These are phyloP conservation scores for Echinochloa phyllopogon DNA, from an alignment of 176 grass and related monocot species.

Conservation along the genomic window DNA sequence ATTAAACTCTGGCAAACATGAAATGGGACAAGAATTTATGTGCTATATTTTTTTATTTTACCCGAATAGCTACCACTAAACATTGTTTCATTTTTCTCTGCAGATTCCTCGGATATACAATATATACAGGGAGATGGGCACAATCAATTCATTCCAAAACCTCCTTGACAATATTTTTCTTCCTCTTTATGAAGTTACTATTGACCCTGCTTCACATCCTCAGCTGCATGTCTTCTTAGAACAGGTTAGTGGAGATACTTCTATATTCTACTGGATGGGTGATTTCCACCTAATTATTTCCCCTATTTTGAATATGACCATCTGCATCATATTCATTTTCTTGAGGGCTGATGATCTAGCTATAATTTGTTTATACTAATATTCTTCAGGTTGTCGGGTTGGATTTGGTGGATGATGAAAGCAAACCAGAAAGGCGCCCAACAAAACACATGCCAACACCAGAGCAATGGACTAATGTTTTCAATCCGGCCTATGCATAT, in stretches of 20 bases:
- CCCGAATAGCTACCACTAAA: conserved; percentile 9
- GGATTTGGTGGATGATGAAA: conserved; percentile 99
- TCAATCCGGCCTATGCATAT: conserved; percentile 95
- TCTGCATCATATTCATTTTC: not conserved
- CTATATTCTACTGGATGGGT: not conserved
- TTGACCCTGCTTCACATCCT: conserved; percentile 91
- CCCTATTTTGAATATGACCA: conserved; percentile 3
- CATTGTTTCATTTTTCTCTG: conserved; percentile 27
- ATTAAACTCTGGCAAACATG: not conserved
- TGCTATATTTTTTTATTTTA: not conserved
- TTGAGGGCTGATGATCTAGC: not conserved
- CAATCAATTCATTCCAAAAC: conserved; percentile 93
- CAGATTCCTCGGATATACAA: conserved; percentile 98
- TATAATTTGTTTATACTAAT: not conserved
- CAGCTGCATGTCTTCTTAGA: conserved; percentile 94
- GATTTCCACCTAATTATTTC: conserved; percentile 7
- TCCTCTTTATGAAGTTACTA: conserved; percentile 91
- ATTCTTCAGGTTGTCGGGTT: conserved; percentile 81
- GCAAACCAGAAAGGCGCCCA: conserved; percentile 94
- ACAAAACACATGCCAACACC: conserved; percentile 96
- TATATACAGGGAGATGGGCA: conserved; percentile 96
- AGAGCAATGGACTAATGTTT: conserved; percentile 88
- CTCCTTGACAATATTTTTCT: conserved; percentile 97
- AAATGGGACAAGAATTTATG: not conserved
- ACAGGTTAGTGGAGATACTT: conserved; percentile 61